Base-by-base conservation (phyloP, 768 basidiomycete species). In the Pleurotus citrinopileatus region DNA sequence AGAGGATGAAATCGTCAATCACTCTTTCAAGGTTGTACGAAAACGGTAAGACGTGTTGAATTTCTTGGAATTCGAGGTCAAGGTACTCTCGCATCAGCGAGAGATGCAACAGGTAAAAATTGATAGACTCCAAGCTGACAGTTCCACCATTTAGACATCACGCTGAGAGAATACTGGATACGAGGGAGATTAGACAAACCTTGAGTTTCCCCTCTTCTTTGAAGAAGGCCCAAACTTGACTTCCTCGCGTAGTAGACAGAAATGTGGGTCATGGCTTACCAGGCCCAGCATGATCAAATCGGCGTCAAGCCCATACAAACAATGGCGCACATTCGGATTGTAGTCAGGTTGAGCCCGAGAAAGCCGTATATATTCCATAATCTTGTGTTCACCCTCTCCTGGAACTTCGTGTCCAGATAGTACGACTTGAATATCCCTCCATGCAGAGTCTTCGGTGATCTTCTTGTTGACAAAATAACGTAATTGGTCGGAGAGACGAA, bases 361-460 rank as follows among this genome's bases (percentile, higher is more conserved):
- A 57, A 94, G 73, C 34, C 97, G 88, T 67, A 99, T 98, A 71
- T 95, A 99, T 68, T 98, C 97, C 91, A 98, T 98, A 61, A 99
- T 95, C 78, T 99, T 99, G 82, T 99, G 97, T 67, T 99, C 97
- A 56, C 97, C 97, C 71, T 99, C 97, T 60, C 97, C 97, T 0
- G 97, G 97, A 2, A 98, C 95, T 62, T 99, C 96, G 68, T 98
- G 94, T 9, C 97, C 97, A 25, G 93, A 96, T 32, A 99, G 77
- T 34, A 99, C 91, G 19, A 98, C 94, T 64, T 94, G 79, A 37
- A 98, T 84, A 53, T 87, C 81, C 55, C 91, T 77, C 97, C 97
- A 99, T 67, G 94, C 87, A 2, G 97, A 83, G 70, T 99, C 97
- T 67, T 99, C 97, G 0, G 87, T 83, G 27, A 98, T 96, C 79